Base-by-base conservation (phyloP, 129 eudicot genomes). In the Gnaphalium uliginosum region DNA sequence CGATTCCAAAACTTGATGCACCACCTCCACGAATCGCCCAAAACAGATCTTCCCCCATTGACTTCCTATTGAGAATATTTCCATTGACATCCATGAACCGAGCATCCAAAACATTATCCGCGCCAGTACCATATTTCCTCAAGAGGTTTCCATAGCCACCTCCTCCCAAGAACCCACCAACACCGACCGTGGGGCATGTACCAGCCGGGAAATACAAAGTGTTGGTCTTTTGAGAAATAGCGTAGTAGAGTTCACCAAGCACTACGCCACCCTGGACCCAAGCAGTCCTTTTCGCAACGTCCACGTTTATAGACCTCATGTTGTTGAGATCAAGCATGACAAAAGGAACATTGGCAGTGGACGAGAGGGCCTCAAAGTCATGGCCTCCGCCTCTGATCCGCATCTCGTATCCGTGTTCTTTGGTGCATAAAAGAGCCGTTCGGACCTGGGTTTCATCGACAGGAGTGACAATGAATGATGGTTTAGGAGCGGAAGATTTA, bases 321-420 rank as follows among this genome's bases (percentile, higher is more conserved):
- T 61, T 37, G 71, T 46, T 50, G 76, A 81, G 60, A 30, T 81
- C 85, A 9, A 81, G 41, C 43, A 81, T 58, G 23, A 81, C 77
- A 81, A 81, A 81, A 0, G 77, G 81, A 9, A 32, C 77, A 22
- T 65, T 24, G 6, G 77, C 63, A 13, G 50, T 51, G 13, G 46
- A 39, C 14, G 46, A 39, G 46, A 39, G 46, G 46, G 46, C 46
- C 14, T 39, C 46, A 2, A 39, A 39, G 46, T 39, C 46, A 39
- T 39, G 46, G 46, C 46, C 46, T 39, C 46, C 46, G 4, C 46
- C 46, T 14, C 46, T 39, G 46, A 39, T 39, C 46, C 46, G 9
- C 46, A 39, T 39, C 46, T 39, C 46, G 46, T 39, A 39, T 39
- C 46, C 14, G 4, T 39, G 46, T 9, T 9, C 13, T 9, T 39